phyloP scores from a whole-genome alignment of 345 rosid species.

The Cardiospermum halicacabum region DNA sequence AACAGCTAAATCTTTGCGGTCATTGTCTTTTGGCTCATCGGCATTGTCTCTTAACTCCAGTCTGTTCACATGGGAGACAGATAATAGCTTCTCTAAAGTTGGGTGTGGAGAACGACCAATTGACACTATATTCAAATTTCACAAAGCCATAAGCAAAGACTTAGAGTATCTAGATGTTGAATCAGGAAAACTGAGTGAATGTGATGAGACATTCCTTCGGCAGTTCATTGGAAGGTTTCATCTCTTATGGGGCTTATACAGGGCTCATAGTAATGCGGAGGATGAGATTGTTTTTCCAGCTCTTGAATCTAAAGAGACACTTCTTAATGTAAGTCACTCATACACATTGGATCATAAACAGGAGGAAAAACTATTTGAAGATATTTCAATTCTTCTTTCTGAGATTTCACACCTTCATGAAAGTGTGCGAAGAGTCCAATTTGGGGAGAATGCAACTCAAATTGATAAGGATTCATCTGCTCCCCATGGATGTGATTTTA shows the following conservation, averaged over 20 bases:
- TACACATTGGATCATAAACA: constrained; percentile 88
- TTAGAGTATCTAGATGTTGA: constrained; percentile 84
- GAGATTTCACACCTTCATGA: constrained; percentile 64
- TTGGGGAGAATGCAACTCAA: constrained; percentile 28
- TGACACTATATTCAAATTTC: constrained; percentile 87
- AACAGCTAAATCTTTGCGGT: constrained; percentile 64
- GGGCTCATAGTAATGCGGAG: constrained; percentile 95
- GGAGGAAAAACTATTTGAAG: constrained; percentile 86
- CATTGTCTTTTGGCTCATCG: constrained; percentile 55
- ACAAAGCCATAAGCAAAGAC: constrained; percentile 86
- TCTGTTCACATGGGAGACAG: constrained; percentile 83
- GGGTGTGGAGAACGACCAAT: constrained; percentile 62
- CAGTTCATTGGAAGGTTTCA: constrained; percentile 80
- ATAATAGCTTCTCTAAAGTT: constrained; percentile 37
- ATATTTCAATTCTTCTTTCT: constrained; percentile 61
- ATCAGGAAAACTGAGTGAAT: constrained; percentile 72
- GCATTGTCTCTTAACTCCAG: constrained; percentile 82
- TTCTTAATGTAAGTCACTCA: constrained; percentile 91
- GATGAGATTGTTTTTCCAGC: constrained; percentile 95
- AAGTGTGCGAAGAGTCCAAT: constrained; percentile 29
- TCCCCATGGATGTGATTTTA: constrained; percentile 25
- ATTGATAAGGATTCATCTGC: constrained; percentile 21
- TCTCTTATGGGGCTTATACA: constrained; percentile 84
- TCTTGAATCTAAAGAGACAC: constrained; percentile 88
- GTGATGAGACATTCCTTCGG: constrained; percentile 64